A percentile compares a stretch with the other conserved stretches of the same genome.
These are phyloP conservation scores for Leishmania guyanensis DNA, from an alignment of 208 protist species.

Conservation along the genomic window DNA sequence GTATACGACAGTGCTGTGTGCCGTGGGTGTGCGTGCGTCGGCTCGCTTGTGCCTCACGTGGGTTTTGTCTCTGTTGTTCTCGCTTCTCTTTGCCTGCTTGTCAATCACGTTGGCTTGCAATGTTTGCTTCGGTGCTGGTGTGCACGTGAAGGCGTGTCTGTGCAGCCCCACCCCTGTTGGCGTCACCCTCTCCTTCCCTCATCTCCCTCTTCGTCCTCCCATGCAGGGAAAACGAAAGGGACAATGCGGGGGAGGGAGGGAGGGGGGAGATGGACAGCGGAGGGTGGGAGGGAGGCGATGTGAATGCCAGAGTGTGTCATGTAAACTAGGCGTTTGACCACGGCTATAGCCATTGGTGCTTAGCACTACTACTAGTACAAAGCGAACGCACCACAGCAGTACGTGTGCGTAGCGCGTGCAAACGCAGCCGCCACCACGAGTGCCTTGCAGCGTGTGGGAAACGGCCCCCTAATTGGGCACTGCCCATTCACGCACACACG, in stretches of 20 bases:
- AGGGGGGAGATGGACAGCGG: not conserved
- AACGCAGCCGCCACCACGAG: not conserved
- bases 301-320: not conserved
- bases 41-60: not conserved
- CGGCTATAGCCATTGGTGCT: not conserved
- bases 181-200: not conserved
- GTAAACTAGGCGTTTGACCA: not conserved
- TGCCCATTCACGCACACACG: not conserved
- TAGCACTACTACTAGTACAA: not conserved
- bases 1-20: not conserved
- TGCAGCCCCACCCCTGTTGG: not conserved
- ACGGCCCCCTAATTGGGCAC: too few species aligned
- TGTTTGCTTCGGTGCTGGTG: not conserved
- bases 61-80: not conserved
- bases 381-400: not conserved
- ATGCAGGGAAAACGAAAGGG: not conserved
- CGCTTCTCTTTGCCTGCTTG: not conserved
- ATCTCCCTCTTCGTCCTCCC: not conserved
- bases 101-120: not conserved
- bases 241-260: not conserved
- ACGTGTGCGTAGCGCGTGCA: not conserved
- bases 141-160: not conserved
- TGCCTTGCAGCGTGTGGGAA: not conserved
- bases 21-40: not conserved
- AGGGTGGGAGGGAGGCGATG: not conserved